Base-by-base conservation (phyloP, 163 green algal genomes). In the Volvox carteri region DNA sequence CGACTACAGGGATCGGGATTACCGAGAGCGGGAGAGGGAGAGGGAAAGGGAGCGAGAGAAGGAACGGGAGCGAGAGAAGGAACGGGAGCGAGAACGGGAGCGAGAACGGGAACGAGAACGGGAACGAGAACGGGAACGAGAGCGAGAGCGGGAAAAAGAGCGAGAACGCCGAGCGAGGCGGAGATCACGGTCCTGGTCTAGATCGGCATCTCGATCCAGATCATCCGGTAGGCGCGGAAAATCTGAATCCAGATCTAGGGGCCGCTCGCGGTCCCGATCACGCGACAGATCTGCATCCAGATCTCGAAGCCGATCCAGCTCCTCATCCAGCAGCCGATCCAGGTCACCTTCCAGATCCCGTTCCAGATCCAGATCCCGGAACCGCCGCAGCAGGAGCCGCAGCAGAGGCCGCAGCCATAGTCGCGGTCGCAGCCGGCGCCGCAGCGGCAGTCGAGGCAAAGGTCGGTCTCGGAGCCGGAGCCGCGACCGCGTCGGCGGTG, bases 91-190 rank as follows among this genome's bases (percentile, higher is more conserved):
- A 2, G 33, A 85, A 33, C 42, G 44, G 44, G 85, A 86, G 56
- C 58, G 62, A 33, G 85, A 85, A 11, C 35, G 77, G 35, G 77
- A 74, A 37, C 65, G 48, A 0, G 60, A 88, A 12, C 7, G 70
- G 73, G 70, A 75, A 39, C n/a, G 41, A 1, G 72, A 84, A 18
- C 44, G 50, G 41, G 84, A 84, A 7, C 35, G 72, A 9, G 84
- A 84, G 39, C 33, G 84, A 44, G 78, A 85, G n/a, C 78, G 78
- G 19, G 78, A 85, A 41, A 23, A 56, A 41, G 78, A 77, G 21
- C 58, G 78, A 30, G 78, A 67, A 25, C 54, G 77, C 16, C 75
- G 48, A 6, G 77, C 52, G 14, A 39, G 42, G 16, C 58, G 78
- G 28, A 56, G 60, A 1, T 76, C 58, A 39, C 41, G 78, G 42